Base-by-base conservation (phyloP, 768 basidiomycete genomes). In the Mycena vitilis region DNA sequence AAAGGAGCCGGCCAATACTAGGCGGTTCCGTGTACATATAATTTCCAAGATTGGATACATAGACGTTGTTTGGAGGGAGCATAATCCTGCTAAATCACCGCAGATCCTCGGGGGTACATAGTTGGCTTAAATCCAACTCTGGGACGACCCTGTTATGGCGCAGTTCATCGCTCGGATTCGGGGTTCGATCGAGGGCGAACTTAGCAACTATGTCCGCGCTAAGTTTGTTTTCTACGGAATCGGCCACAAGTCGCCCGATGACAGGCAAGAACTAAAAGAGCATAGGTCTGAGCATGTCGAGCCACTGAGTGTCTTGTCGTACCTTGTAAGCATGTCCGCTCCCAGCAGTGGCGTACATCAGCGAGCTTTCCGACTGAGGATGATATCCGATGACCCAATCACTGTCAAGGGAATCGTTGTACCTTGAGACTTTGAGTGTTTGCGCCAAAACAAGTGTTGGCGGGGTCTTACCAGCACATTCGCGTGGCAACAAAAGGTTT, bases 301-400 rank as follows among this genome's bases (percentile, higher is more conserved):
- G n/a, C n/a, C n/a, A n/a, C 44, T 15, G 42, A 58, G n/a, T 23
- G 5, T 25, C 5, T 34, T 9, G 16, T 34, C 52, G 25, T 4
- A 89, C 93, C 86, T 96, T 96, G 84, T 88, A 96, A 0, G 89
- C 94, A 78, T 96, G 94, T 0, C 96, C 96, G 71, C 90, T 94
- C 9, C 92, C 97, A 20, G 88, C 94, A 0, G 96, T 96, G 1
- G 95, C 96, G 36, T 98, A 78, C 60, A 96, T 78, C 13, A 98
- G 75, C 8, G 86, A 86, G 30, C 81, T 78, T 71, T 90, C 85
- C 25, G 63, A 69, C 16, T 78, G 77, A 30, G 85, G 84, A 71
- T 92, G 88, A 67, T 80, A 87, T 30, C 95, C 94, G 71, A 98
- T 94, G 49, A 98, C 81, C 94, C 95, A 98, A 78, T 98, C 87